Percentiles rank a stretch among this genome's conserved stretches.
Evolutionary conservation across 371 early-diverging fungal genomes (phyloP).

Genomic region (Polyrhizophydium stewartii): DNA sequence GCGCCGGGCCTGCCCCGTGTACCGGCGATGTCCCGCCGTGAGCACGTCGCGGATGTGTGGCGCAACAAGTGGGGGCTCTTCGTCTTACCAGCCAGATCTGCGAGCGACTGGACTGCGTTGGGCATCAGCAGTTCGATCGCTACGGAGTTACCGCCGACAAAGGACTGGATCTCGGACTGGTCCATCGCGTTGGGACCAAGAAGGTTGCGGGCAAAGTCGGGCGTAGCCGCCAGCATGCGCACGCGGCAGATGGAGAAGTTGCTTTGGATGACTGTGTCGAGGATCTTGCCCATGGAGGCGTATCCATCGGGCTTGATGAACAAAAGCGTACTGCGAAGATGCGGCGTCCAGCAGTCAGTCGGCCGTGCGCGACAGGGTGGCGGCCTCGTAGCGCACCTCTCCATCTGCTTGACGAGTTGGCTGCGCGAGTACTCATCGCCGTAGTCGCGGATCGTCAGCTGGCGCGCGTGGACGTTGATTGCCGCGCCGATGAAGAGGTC

Average conservation of each 20-base stretch:
- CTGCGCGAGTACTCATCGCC: constrained; percentile 42
- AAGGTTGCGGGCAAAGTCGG: constrained; percentile 15
- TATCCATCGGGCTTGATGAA: constrained; percentile 34
- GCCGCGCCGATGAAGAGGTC: constrained; percentile 45
- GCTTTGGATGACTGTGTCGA: constrained; percentile 21
- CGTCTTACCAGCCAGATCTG: constrained; percentile 9
- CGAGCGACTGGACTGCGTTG: constrained; percentile 15
- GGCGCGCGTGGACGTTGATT: constrained; percentile 39
- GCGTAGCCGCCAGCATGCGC: constrained; percentile 21
- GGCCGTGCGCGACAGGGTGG: background rate
- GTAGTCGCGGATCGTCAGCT: constrained; percentile 34
- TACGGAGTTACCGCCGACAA: constrained; percentile 10
- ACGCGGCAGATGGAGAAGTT: constrained; percentile 27
- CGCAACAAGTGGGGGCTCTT: no score
- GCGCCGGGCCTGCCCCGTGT: constrained; percentile 7
- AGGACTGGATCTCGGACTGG: background rate
- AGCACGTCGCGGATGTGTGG: no score
- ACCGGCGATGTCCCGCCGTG: no score
- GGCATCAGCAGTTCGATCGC: constrained; percentile 31
- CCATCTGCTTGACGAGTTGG: constrained; percentile 25
- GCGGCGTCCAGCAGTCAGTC: no score
- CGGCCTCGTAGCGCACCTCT: constrained; percentile 14
- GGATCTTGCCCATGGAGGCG: constrained; percentile 23
- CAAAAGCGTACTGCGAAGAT: constrained; percentile 24
- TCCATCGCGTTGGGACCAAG: background rate